A percentile compares a stretch with the other conserved stretches of the same genome.
Conservation (phyloP, 148 eudicot species). For the Spergularia bocconei region DNA sequence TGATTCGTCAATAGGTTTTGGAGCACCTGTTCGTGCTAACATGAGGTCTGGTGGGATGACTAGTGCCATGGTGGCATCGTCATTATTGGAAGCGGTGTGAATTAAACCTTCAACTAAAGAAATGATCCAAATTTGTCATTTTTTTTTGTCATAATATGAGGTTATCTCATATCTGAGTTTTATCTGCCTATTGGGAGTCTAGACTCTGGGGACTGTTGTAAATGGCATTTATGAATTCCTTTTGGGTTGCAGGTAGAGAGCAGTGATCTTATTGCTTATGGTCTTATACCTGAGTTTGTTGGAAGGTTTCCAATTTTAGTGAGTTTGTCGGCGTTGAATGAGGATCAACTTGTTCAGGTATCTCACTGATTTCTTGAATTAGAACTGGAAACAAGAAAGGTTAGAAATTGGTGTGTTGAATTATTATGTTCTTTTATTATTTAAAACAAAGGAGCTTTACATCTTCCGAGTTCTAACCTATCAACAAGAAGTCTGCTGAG, state of each 20-base stretch:
- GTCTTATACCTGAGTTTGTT: constrained; percentile 96
- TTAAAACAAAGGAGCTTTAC: too few species aligned
- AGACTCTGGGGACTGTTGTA: neutral
- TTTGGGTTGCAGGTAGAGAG: constrained; percentile 78
- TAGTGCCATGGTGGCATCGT: constrained; percentile 69
- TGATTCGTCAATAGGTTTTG: constrained; percentile 98
- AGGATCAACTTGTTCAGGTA: constrained; percentile 97
- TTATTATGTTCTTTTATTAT: neutral
- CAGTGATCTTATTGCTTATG: constrained; percentile 93
- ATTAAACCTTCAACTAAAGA: neutral
- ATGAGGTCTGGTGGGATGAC: constrained; percentile 81
- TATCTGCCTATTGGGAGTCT: constrained; percentile 6
- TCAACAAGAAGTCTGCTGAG: too few species aligned
- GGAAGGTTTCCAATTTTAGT: constrained; percentile 98
- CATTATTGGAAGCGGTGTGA: constrained; percentile 61
- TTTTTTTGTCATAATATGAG: neutral
- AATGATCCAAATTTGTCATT: constrained; percentile 5
- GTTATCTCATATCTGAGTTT: neutral
- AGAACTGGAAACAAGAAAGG: neutral
- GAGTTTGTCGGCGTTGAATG: constrained; percentile 84
- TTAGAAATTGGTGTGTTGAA: neutral
- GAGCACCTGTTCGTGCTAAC: constrained; percentile 95
- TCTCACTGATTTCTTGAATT: neutral
- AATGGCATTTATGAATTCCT: constrained; percentile 9
- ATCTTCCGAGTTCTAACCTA: too few species aligned